Evolutionary conservation across 169 alveolate genomes (phyloP), one percentile per base, ranked within the genome.

Genomic region (Blepharisma undulans): DNA sequence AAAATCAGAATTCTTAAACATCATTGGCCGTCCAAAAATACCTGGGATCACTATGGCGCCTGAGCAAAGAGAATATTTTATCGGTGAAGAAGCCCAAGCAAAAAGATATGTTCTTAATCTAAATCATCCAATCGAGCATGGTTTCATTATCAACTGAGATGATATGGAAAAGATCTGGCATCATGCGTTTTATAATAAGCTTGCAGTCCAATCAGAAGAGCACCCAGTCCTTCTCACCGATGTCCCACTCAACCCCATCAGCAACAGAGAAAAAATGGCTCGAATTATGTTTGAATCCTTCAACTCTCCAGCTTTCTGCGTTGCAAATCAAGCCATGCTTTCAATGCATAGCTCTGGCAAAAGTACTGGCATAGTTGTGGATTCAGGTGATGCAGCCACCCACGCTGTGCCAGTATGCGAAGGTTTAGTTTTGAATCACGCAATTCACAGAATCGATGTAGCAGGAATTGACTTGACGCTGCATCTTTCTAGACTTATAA

Each of bases 301-400:
- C 94, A 94, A 97, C 76, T 98, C 97, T 12, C 99, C 99, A 34
- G 96, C 98, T 32, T 93, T 98, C 61, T 98, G 94, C 93, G 94
- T 98, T 72, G 97, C 97, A 3, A 95, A 96, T 79, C 95, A 98
- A 71, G 98, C 99, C 21, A 98, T 97, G 8, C 95, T 98, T 14
- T 95, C 99, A 21, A 94, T 98, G 71, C 98, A 98, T 90, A 97
- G 99, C 21, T 95, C 98, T 25, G 98, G 99, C 22, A 96, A 98
- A 93, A 97, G 99, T 72, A 96, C 98, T 61, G 99, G 99, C 78
- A 92, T 98, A 33, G 99, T 98, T 19, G 90, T 97, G 27, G 99
- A 98, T 87, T 94, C 98, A 72, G 99, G 99, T n/a, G 98, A 98
- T 93, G 99, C 99, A 80, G 98, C 97, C 8, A 96, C 99, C 71